Evolutionary conservation across 306 rosid genomes (phyloP), one percentile per base, ranked within the genome.

Genomic region (Glycine latifolia): DNA sequence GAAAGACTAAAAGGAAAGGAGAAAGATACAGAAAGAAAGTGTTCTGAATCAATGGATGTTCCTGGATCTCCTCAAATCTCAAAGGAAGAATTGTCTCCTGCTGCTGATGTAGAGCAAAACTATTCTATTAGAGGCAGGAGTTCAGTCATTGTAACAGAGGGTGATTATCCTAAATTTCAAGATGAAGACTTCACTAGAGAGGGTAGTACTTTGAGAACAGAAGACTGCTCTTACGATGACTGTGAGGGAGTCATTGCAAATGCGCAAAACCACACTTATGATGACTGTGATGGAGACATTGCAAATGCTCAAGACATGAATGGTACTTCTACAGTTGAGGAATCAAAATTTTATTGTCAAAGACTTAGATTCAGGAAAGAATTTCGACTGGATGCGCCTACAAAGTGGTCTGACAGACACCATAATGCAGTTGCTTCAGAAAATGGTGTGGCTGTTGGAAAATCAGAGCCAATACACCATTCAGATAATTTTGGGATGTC

Each of bases 1-100:
- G 99, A 96, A 86, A 90, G 98, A 73, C 86, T 94, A 69, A 96
- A 94, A 87, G 98, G 96, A 84, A 96, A 94, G 86, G 99, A 90
- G 26, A 95, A 90, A 69, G 71, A 65, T 37, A 17, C 74, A 85
- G 97, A 87, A 50, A 89, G 82, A 77, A 79, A 20, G 63, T 84
- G 80, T 87, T 86, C 75, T 54, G 97, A 88, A 83, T 89, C 81
- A 75, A 84, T 71, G 77, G 87, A 87, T 81, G 75, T 16, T 67
- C 76, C 76, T 53, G 85, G 54, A 85, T 80, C 78, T 84, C 82
- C 83, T 50, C 94, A 89, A 79, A 81, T 86, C 78, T 81, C 91
- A 50, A 89, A 87, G 85, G 94, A 90, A 67, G 94, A 86, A 52
- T 85, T 83, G 76, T 84, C 92, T 77, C 73, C 82, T 44, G 73